Percentiles rank a stretch among this genome's conserved stretches.
These are phyloP conservation scores for Flagelloscypha sp. DNA, from an alignment of 768 basidiomycete genomes.

Conservation along the genomic window DNA sequence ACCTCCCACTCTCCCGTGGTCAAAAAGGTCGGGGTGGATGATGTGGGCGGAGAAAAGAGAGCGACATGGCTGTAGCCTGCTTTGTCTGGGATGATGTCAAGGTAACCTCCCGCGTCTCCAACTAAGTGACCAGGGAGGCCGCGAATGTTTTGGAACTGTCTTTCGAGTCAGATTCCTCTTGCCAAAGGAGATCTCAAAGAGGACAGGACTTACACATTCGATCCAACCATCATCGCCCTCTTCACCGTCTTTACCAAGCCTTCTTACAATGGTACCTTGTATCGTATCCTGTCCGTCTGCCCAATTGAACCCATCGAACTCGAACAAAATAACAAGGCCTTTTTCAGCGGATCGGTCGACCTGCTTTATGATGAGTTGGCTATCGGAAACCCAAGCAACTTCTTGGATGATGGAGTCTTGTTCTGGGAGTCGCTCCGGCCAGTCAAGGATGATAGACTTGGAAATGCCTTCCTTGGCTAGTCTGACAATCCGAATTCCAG, in stretches of 20 bases:
- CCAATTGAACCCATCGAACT: conserved; percentile 28
- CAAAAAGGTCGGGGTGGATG: conserved; percentile 67
- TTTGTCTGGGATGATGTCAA: conserved; percentile 78
- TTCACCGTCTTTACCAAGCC: conserved; percentile 74
- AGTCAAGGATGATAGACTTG: too few species aligned
- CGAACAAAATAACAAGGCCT: conserved; percentile 75
- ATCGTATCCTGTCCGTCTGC: conserved; percentile 17
- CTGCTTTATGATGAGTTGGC: conserved; percentile 74
- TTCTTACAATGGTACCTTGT: conserved; percentile 56
- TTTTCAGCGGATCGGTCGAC: conserved; percentile 76
- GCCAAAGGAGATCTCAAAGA: background rate
- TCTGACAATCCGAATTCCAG: conserved; percentile 77
- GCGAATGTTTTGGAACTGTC: conserved; percentile 44
- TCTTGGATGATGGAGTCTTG: conserved; percentile 71
- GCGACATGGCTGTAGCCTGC: conserved; percentile 92
- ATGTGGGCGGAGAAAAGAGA: conserved; percentile 71
- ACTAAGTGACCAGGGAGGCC: conserved; percentile 38
- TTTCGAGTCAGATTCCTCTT: conserved; percentile 3
- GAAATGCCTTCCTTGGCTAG: conserved; percentile 47
- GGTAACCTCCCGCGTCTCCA: conserved; percentile 55
- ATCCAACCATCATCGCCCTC: conserved; percentile 94
- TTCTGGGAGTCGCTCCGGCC: conserved; percentile 49
- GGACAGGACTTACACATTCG: conserved; percentile 51
- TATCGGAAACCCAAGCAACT: conserved; percentile 80
- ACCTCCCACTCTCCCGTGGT: conserved; percentile 92